These are phyloP conservation scores for Besnoitia besnoiti DNA, from an alignment of 169 alveolate species.

Conservation along the genomic window DNA sequence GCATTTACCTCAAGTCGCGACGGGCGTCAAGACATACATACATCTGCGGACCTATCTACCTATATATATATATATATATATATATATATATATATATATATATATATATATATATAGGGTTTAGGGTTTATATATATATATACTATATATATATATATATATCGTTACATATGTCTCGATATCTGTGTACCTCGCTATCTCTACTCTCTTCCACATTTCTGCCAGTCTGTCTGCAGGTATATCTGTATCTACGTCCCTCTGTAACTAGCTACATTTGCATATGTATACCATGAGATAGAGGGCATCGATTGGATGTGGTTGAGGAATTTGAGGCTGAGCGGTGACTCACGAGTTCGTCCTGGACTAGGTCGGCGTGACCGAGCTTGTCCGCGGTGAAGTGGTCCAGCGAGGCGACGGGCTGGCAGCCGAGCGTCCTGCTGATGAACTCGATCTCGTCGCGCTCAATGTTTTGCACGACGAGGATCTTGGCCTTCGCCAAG, in stretches of 20 bases:
- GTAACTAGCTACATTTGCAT: too few relatives aligned
- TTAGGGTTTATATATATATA: not conserved
- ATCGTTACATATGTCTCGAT: not conserved
- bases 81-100: too few relatives aligned
- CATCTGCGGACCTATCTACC: too few relatives aligned
- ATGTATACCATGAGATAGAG: not conserved
- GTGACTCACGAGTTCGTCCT: conserved; percentile 54
- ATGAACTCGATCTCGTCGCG: conserved; percentile 97
- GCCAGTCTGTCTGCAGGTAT: not conserved
- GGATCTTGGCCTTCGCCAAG: conserved; percentile 96
- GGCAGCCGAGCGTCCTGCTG: conserved; percentile 91
- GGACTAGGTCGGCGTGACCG: conserved; percentile 95
- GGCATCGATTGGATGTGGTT: too few relatives aligned
- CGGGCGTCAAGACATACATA: too few relatives aligned
- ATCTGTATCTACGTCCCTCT: not conserved
- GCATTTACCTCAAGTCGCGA: too few relatives aligned
- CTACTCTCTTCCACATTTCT: too few relatives aligned
- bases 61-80: too few relatives aligned
- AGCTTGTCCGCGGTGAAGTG: conserved; percentile 96
- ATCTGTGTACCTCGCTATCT: too few relatives aligned
- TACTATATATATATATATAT: not conserved
- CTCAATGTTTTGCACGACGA: conserved; percentile 97
- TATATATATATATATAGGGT: too few relatives aligned
- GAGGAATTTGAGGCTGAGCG: too few relatives aligned
- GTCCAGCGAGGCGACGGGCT: conserved; percentile 97